Evolutionary conservation across 352 stramenopile species (phyloP).

Genomic region (Pythium vanterpoolii): DNA sequence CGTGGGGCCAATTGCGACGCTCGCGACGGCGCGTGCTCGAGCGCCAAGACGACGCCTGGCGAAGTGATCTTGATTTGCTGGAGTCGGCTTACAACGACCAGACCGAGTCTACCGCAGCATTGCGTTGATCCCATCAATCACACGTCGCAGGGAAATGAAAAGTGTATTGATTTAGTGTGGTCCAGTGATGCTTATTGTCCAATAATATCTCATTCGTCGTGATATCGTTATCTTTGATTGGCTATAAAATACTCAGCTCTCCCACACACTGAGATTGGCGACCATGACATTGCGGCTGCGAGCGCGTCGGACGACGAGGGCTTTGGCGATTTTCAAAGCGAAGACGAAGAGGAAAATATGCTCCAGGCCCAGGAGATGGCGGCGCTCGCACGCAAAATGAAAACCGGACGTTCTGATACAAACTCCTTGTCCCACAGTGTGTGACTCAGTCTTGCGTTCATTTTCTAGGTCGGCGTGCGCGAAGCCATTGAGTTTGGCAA

Average conservation of each 20-base stretch:
- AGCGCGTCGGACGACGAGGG: conserved; percentile 42
- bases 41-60: conserved; percentile 5
- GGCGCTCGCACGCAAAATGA: conserved; percentile 54
- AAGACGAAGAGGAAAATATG: conserved; percentile 46
- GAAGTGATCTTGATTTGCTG: not conserved
- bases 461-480: conserved; percentile 53
- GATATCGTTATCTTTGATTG: not conserved
- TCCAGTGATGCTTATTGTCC: not conserved
- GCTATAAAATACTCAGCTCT: not conserved
- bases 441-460: not conserved
- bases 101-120: not conserved
- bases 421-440: not conserved
- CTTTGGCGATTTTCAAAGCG: conserved; percentile 59
- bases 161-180: not conserved
- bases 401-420: conserved; percentile 37
- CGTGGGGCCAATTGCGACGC: conserved; percentile 4
- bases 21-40: conserved; percentile 7
- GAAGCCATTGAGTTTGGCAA: conserved; percentile 71
- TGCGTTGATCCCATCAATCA: not conserved
- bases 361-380: conserved; percentile 48
- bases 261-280: not conserved
- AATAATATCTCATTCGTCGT: not conserved
- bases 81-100: conserved; percentile 10
- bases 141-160: not conserved
- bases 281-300: not conserved